Base-by-base conservation (phyloP, 2,329 filamentous ascomycete species). In the Fusarium fujikuroi region DNA sequence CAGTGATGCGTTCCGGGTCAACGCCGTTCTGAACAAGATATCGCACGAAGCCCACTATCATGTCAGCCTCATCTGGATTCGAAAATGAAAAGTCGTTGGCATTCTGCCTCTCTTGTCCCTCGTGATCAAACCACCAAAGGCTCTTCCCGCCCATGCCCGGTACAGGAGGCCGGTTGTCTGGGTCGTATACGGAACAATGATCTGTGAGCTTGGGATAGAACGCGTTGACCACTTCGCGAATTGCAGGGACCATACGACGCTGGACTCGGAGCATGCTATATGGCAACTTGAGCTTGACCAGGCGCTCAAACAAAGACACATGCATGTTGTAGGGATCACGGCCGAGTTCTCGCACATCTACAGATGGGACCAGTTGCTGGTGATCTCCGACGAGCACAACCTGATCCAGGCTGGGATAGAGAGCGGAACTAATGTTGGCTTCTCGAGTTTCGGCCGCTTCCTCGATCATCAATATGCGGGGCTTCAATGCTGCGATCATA, bases 371-470 rank as follows among this genome's bases (percentile, higher is more conserved):
- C 5, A 97, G 85, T 77, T 97, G 94, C 80, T 93, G 89, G 74
- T 97, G 94, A 77, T 97, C 94, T 2, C 94, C 94, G 1, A 97
- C 85, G 1, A 90, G 81, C 9, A 89, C 83, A 1, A 90, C 80
- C 62, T 89, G 88, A 52, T 89, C 83, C 5, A 90, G 77, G 3
- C 84, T 86, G 6, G 84, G 84, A 42, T 87, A 86, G 12, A 89
- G 75, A 0, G 86, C 87, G 1, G 87, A 87, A 2, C 84, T 81
- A 42, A 90, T 86, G 56, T 87, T 88, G 11, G 89, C 89, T 78
- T 93, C 92, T 10, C 91, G 87, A 0, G 92, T 92, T 78, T 97
- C 93, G 0, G 93, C 94, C 1, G 93, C 92, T 82, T 96, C 92
- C 83, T 96, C 92, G 54, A 97, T 91, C 42, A 97, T 82, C 19